Evolutionary conservation across 768 basidiomycete species (phyloP).

Genomic region (Udeniomyces megalosporus): DNA sequence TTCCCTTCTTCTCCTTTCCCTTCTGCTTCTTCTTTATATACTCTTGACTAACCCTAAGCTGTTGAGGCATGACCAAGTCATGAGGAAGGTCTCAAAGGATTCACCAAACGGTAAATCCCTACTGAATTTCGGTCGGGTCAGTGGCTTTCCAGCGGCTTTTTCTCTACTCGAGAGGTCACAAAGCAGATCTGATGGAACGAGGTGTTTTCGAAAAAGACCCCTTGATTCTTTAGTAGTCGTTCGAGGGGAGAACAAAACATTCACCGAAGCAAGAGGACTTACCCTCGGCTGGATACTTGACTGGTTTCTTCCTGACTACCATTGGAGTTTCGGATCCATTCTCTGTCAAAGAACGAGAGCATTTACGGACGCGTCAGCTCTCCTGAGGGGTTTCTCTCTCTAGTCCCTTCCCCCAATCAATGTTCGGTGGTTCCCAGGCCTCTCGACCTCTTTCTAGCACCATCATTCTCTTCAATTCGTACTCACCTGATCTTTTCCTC

Average conservation of each 20-base stretch:
- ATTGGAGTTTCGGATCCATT: neutral
- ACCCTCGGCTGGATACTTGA: constrained; percentile 74
- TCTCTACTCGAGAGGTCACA: constrained; percentile 51
- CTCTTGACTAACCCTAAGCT: constrained; percentile 80
- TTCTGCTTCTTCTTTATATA: too few species aligned
- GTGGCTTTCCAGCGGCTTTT: constrained; percentile 56
- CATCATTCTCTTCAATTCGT: constrained; percentile 34
- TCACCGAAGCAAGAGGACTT: neutral
- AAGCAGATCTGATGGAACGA: constrained; percentile 9
- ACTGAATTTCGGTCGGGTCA: constrained; percentile 40
- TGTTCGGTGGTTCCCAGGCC: too few species aligned
- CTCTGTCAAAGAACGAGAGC: neutral
- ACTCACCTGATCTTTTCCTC: constrained; percentile 57
- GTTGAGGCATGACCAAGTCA: constrained; percentile 86
- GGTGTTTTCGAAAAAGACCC: neutral
- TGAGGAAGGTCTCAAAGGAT: constrained; percentile 68
- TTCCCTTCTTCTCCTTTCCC: too few species aligned
- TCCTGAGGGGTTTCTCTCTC: too few species aligned
- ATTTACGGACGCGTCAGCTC: neutral
- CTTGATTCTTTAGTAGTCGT: too few species aligned
- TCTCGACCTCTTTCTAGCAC: neutral
- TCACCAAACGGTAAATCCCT: constrained; percentile 41
- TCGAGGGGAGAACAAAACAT: too few species aligned
- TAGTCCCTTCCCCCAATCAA: too few species aligned
- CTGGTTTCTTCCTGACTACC: constrained; percentile 53